Evolutionary conservation across 495 filamentous ascomycete species (phyloP), one percentile per base, ranked within the genome.

Genomic region (Penicillium steckii): DNA sequence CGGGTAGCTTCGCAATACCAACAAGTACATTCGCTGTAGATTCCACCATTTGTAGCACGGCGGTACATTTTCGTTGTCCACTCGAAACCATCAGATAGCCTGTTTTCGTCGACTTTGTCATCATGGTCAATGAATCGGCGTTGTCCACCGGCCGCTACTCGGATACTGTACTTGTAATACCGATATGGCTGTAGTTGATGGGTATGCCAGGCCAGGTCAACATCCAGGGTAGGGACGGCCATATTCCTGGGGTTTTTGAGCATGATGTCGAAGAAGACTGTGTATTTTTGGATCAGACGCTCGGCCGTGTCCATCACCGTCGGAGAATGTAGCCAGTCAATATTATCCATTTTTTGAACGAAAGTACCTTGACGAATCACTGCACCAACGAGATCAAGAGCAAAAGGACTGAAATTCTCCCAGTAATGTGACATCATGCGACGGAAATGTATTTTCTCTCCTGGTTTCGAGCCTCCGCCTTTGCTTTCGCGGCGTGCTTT

Each of bases 1-100:
- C 90, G 85, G 53, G 88, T 82, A 18, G 85, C 81, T 74, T 93
- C 89, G 69, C 90, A 95, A 62, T 90, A 91, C 89, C 90, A 95
- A 67, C 90, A 95, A 1, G 86, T 88, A 56, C 90, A 95, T 63
- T 88, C 85, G 30, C 80, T 85, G 69, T 93, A 95, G 27, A 87
- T 76, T 43, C 84, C 80, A 3, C 73, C 69, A 58, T 76, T 83
- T 9, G 66, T 71, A 41, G 44, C 57, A 30, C 83, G 79, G 60
- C 87, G 78, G 60, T 90, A 95, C n/a, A 62, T 69, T 57, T 84
- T 85, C 60, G 75, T 81, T 0, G 91, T 95, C 84, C 86, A 89
- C 58, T 82, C 83, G 56, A 93, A 92, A 30, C 75, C 73, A 8
- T 69, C 68, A 45, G 78, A 82, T 12, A 94, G 74, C 13, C 70